These are phyloP conservation scores for Actinomortierella ambigua DNA, from an alignment of 371 early-diverging fungal genomes.

Conservation along the genomic window DNA sequence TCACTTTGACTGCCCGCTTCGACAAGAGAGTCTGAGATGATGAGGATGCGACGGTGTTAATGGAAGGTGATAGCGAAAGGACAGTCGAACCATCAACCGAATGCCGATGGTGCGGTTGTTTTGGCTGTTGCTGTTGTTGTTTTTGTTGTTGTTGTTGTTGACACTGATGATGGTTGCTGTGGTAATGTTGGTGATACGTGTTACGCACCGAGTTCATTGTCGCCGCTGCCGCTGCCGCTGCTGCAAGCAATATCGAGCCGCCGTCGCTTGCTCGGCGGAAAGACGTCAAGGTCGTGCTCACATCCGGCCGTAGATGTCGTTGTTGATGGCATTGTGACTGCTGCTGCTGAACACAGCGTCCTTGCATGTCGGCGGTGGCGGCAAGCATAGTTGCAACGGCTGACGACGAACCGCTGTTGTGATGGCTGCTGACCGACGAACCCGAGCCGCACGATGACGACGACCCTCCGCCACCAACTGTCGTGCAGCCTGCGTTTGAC, in stretches of 20 bases:
- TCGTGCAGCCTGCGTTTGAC: constrained; percentile 13
- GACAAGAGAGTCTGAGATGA: no score
- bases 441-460: background rate
- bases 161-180: constrained; percentile 7
- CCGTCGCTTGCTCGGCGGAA: constrained; percentile 43
- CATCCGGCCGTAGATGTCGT: background rate
- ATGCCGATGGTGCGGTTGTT: no score
- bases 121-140: no score
- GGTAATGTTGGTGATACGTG: constrained; percentile 13
- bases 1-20: constrained; percentile 22
- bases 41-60: no score
- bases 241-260: constrained; percentile 26
- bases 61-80: no score
- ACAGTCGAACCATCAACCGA: no score
- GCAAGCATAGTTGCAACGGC: constrained; percentile 21
- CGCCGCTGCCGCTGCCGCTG: constrained; percentile 26
- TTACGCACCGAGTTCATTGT: constrained; percentile 11
- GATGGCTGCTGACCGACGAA: background rate
- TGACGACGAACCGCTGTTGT: constrained; percentile 16
- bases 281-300: background rate
- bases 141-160: constrained; percentile 1
- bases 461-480: constrained; percentile 11
- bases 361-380: constrained; percentile 18
- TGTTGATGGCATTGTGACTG: constrained; percentile 13
- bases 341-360: constrained; percentile 1